Conservation (phyloP, 208 protist species). For the Crithidia thermophila region DNA sequence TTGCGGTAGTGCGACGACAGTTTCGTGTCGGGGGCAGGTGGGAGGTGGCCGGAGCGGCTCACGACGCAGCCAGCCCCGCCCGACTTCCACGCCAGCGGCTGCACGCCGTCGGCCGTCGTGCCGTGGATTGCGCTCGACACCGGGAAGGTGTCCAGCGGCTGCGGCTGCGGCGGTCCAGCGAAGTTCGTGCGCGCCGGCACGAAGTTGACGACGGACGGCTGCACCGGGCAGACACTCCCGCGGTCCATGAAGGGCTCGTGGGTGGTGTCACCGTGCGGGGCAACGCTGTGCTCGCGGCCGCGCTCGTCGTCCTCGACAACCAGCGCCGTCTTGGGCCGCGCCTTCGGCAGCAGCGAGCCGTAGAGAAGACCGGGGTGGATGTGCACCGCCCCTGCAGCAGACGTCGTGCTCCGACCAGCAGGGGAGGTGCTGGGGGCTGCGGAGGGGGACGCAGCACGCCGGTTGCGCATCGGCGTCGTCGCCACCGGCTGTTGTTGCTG, state of each 20-base stretch:
- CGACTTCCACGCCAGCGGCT: constrained; percentile 74
- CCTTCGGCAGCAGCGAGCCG: constrained; percentile 59
- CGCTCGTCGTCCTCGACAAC: constrained; percentile 30
- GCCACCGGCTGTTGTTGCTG: not conserved
- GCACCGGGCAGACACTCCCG: constrained; percentile 21
- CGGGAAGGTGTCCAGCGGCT: constrained; percentile 3
- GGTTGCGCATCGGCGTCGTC: not conserved
- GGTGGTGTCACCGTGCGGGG: constrained; percentile 14
- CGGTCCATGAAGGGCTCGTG: constrained; percentile 23
- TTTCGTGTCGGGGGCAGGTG: constrained; percentile 19
- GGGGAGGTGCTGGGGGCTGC: constrained; percentile 2
- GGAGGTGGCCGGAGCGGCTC: constrained; percentile 33
- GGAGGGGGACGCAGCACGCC: constrained; percentile 12
- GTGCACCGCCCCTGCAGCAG: constrained; percentile 7
- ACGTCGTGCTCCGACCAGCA: not conserved
- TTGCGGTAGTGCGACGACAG: constrained; percentile 35
- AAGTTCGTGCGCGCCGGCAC: not conserved
- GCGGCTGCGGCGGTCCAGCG: not conserved
- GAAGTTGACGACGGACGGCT: not conserved
- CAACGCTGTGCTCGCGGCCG: constrained; percentile 25
- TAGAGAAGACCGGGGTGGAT: constrained; percentile 57
- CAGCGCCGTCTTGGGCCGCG: constrained; percentile 42
- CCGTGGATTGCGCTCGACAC: constrained; percentile 29
- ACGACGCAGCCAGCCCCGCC: constrained; percentile 50
- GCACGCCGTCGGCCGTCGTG: constrained; percentile 19